Conservation (phyloP, 129 eudicot genomes). For the Saussurea involucrata region DNA sequence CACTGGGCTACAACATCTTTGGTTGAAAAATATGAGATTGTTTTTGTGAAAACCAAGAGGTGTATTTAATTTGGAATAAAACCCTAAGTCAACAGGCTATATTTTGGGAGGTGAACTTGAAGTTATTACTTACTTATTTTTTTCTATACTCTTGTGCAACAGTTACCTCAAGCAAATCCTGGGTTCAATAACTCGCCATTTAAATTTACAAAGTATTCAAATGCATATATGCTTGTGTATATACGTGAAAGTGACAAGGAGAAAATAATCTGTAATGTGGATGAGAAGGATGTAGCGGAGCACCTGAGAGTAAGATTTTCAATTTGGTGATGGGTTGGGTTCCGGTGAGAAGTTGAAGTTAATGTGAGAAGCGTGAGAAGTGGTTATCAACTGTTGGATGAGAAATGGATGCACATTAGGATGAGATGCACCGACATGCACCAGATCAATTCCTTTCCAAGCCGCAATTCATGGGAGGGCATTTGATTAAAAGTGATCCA, state of each 20-base stretch:
- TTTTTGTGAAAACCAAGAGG: background rate
- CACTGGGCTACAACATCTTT: too few relatives aligned
- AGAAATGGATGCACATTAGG: too few relatives aligned
- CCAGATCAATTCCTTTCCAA: too few relatives aligned
- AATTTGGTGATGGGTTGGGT: background rate
- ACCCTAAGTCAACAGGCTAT: conserved; percentile 1
- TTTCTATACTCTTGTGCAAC: conserved; percentile 18
- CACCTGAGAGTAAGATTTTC: conserved; percentile 58
- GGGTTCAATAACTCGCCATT: conserved; percentile 85
- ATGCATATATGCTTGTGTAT: conserved; percentile 91
- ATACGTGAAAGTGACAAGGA: conserved; percentile 86
- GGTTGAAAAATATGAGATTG: too few relatives aligned
- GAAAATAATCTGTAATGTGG: conserved; percentile 75
- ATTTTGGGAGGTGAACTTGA: conserved; percentile 3
- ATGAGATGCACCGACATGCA: too few relatives aligned
- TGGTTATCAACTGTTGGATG: too few relatives aligned
- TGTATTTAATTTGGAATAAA: conserved; percentile 1
- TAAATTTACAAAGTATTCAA: conserved; percentile 84
- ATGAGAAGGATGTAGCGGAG: conserved; percentile 90
- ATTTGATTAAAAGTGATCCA: too few relatives aligned
- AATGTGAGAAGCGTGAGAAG: too few relatives aligned
- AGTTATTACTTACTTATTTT: conserved; percentile 13
- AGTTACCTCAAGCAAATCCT: conserved; percentile 86
- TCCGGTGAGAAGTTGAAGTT: too few relatives aligned
- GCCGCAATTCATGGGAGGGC: too few relatives aligned